Percentiles rank a stretch among this genome's conserved stretches.
These are phyloP conservation scores for Leersia perrieri DNA, from an alignment of 176 grass and related monocot genomes.

Conservation along the genomic window DNA sequence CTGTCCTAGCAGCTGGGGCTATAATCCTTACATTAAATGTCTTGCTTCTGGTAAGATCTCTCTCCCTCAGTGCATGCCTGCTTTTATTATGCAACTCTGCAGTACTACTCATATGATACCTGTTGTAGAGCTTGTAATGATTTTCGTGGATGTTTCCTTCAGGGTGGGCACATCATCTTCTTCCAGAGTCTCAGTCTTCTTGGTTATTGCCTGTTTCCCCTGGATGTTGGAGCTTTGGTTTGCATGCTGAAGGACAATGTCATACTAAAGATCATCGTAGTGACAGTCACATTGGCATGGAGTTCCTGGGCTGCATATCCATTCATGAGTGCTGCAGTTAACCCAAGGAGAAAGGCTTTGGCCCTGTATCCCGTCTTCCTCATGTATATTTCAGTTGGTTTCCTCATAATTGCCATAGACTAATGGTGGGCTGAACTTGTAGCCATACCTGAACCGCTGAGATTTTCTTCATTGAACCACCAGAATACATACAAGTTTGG, in stretches of 20 bases:
- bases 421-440: slow-evolving; percentile 27
- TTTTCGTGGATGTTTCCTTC: slow-evolving; percentile 1
- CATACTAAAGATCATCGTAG: slow-evolving; percentile 81
- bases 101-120: neutral
- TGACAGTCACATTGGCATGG: slow-evolving; percentile 79
- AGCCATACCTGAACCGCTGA: slow-evolving; percentile 22
- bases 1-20: slow-evolving; percentile 95
- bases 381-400: slow-evolving; percentile 95
- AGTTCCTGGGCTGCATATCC: slow-evolving; percentile 99
- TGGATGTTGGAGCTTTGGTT: slow-evolving; percentile 82
- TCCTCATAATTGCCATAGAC: slow-evolving; percentile 96
- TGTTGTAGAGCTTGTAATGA: neutral
- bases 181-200: slow-evolving; percentile 98
- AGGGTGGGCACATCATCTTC: slow-evolving; percentile 99
- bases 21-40: slow-evolving; percentile 95
- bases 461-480: slow-evolving; percentile 30
- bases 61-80: neutral
- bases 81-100: neutral
- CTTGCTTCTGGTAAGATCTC: slow-evolving; percentile 75
- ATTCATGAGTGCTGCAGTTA: slow-evolving; percentile 97
- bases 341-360: slow-evolving; percentile 93
- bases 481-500: slow-evolving; percentile 35
- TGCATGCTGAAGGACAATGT: slow-evolving; percentile 92
- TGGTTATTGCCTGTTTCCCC: slow-evolving; percentile 92
- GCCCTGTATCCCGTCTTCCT: slow-evolving; percentile 92